Percentiles rank a stretch among this genome's conserved stretches.
Conservation (phyloP, 208 protist genomes). For the Porcisia hertigi region DNA sequence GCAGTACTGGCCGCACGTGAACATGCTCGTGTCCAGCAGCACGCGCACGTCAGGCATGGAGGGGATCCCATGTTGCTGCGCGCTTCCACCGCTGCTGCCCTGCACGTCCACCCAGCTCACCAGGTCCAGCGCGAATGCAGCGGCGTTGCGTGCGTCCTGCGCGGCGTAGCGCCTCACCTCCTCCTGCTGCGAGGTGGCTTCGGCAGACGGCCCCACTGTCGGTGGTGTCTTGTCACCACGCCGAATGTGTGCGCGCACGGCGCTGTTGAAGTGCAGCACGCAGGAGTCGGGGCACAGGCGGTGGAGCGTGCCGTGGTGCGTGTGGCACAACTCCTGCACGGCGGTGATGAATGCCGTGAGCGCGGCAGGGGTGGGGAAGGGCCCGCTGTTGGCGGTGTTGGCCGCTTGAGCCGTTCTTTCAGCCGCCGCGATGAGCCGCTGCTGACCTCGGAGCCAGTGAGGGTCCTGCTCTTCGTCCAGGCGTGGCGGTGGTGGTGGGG, state of each 20-base stretch:
- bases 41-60: slow-evolving; percentile 12
- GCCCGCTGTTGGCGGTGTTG: slow-evolving; percentile 17
- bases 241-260: slow-evolving; percentile 13
- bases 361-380: slow-evolving; percentile 12
- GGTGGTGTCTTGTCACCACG: not conserved
- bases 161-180: not conserved
- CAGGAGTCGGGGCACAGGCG: slow-evolving; percentile 17
- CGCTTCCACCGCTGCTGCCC: not conserved
- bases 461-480: too few relatives aligned
- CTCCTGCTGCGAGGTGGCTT: not conserved
- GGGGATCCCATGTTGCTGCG: not conserved
- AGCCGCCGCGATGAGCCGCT: too few relatives aligned
- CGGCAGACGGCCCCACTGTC: not conserved
- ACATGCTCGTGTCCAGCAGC: slow-evolving; percentile 32
- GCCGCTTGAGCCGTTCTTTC: slow-evolving; percentile 3
- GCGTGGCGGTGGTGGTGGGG: too few relatives aligned
- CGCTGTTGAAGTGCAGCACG: slow-evolving; percentile 25
- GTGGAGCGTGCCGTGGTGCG: slow-evolving; percentile 20
- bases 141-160: slow-evolving; percentile 18
- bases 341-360: slow-evolving; percentile 20
- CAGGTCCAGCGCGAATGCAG: slow-evolving; percentile 24
- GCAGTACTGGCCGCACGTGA: slow-evolving; percentile 24
- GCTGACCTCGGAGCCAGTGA: too few relatives aligned
- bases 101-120: slow-evolving; percentile 2
- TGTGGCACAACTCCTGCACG: slow-evolving; percentile 11